Evolutionary conservation across 2,329 filamentous ascomycete species (phyloP).

Genomic region (Fusarium setosum): DNA sequence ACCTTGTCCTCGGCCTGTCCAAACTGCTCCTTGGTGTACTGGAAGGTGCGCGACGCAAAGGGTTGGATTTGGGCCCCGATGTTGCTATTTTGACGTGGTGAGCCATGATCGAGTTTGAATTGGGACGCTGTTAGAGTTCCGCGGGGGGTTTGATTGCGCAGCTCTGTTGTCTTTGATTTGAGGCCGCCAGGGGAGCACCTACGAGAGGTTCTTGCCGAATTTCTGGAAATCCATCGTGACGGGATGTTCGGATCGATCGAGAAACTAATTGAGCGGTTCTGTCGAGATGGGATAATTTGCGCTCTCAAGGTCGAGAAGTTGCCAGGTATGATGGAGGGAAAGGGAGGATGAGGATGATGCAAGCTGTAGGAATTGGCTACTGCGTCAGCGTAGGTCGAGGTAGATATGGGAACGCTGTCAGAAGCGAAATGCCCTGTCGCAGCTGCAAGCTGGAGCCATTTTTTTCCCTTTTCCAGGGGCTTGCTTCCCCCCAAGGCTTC

Average conservation of each 20-base stretch:
- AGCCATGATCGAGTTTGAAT: conserved; percentile 31
- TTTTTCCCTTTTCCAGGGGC: conserved; percentile 41
- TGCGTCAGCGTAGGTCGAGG: conserved; percentile 39
- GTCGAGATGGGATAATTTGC: conserved; percentile 8
- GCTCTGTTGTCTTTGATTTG: conserved; percentile 15
- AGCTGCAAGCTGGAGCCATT: conserved; percentile 28
- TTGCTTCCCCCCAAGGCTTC: conserved; percentile 15
- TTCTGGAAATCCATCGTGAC: conserved; percentile 69
- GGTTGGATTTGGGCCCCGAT: conserved; percentile 87
- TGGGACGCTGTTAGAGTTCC: conserved; percentile 19
- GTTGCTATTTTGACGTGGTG: conserved; percentile 52
- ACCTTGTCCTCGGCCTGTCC: conserved; percentile 96
- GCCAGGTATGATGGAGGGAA: conserved; percentile 11
- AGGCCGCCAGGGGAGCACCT: conserved; percentile 43
- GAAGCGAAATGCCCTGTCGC: conserved; percentile 44
- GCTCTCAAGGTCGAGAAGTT: conserved; percentile 1
- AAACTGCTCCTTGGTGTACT: conserved; percentile 98
- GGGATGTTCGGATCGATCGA: conserved; percentile 11
- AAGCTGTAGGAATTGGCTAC: conserved; percentile 23
- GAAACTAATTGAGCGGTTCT: background rate
- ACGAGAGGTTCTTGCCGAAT: conserved; percentile 68
- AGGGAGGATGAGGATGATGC: conserved; percentile 29
- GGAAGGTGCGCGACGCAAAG: conserved; percentile 92
- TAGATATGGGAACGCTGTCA: conserved; percentile 45
- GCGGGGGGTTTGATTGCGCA: conserved; percentile 18